These are phyloP conservation scores for Hyaloraphidium curvatum DNA, from an alignment of 192 early-diverging fungal species.

Conservation along the genomic window DNA sequence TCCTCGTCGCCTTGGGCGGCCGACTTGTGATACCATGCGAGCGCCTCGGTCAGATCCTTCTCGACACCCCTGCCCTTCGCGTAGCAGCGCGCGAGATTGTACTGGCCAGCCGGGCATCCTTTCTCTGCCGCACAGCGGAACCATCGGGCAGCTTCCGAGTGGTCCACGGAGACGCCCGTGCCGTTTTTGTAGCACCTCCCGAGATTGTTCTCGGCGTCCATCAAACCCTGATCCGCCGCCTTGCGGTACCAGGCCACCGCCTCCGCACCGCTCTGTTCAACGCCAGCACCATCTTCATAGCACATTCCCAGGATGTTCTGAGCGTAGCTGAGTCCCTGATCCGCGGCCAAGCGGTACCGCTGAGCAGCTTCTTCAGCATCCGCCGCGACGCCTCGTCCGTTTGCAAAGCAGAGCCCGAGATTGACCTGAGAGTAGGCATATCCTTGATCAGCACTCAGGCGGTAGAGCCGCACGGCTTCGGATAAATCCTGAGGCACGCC, in stretches of 20 bases:
- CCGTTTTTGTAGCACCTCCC: slow-evolving; percentile 32
- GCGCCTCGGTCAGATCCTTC: slow-evolving; percentile 18
- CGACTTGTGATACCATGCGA: slow-evolving; percentile 19
- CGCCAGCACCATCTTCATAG: slow-evolving; percentile 29
- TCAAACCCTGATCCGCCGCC: slow-evolving; percentile 23
- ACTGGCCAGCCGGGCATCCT: slow-evolving; percentile 26
- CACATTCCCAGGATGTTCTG: slow-evolving; percentile 29
- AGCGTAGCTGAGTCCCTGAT: slow-evolving; percentile 20
- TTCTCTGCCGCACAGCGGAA: slow-evolving; percentile 21
- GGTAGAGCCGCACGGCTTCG: no score
- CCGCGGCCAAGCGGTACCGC: slow-evolving; percentile 25
- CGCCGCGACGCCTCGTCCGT: no score
- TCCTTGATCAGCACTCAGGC: no score
- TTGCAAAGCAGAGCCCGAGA: no score
- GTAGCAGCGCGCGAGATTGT: slow-evolving; percentile 30
- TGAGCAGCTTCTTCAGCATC: no score
- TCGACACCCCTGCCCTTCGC: slow-evolving; percentile 28
- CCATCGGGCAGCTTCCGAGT: slow-evolving; percentile 18
- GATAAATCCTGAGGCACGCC: no score
- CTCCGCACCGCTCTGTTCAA: slow-evolving; percentile 6
- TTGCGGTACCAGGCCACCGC: slow-evolving; percentile 22
- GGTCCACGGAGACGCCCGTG: slow-evolving; percentile 21
- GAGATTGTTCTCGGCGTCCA: slow-evolving; percentile 30
- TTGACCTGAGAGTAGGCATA: no score
- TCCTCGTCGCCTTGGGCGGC: slow-evolving; percentile 22